Base-by-base conservation (phyloP, 2,329 filamentous ascomycete species). In the Sphaerulina vaccinii region DNA sequence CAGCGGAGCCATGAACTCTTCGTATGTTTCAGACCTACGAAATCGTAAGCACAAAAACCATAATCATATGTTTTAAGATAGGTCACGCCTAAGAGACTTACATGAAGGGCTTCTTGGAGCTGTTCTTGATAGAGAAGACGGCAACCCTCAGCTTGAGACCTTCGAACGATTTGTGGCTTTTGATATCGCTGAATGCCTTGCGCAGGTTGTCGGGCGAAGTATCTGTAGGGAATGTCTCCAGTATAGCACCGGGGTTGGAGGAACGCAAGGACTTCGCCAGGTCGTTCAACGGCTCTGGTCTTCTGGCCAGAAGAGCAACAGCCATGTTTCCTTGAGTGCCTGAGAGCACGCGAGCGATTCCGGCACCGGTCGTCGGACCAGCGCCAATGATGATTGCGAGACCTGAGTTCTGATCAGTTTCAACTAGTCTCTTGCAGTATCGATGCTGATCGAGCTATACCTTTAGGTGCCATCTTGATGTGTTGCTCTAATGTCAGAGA, bases 41-140 rank as follows among this genome's bases (percentile, higher is more conserved):
- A n/a, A n/a, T n/a, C n/a, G n/a, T n/a, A n/a, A n/a, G n/a, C n/a
- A n/a, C n/a, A n/a, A n/a, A n/a, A n/a, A n/a, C n/a, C n/a, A n/a
- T n/a, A n/a, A n/a, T n/a, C n/a, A n/a, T n/a, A n/a, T n/a, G n/a
- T n/a, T n/a, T n/a, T n/a, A n/a, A n/a, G n/a, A n/a, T n/a, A n/a
- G n/a, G n/a, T n/a, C n/a, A n/a, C n/a, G n/a, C n/a, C n/a, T n/a
- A n/a, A n/a, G n/a, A n/a, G n/a, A n/a, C n/a, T 36, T 77, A 69
- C 40, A 81, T 68, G 64, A 81, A 82, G 0, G 79, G 77, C 56
- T 78, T 81, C 65, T 76, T 79, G 58, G 70, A 72, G 1, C 71
- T 71, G 56, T 81, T 75, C 62, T 82, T 83, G 61, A 83, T 73
- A 56, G 76, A 79, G 64, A 78, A 83, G 21, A 84, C 71, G 1